Evolutionary conservation across 768 basidiomycete genomes (phyloP).

Genomic region (Coprinopsis sp.): DNA sequence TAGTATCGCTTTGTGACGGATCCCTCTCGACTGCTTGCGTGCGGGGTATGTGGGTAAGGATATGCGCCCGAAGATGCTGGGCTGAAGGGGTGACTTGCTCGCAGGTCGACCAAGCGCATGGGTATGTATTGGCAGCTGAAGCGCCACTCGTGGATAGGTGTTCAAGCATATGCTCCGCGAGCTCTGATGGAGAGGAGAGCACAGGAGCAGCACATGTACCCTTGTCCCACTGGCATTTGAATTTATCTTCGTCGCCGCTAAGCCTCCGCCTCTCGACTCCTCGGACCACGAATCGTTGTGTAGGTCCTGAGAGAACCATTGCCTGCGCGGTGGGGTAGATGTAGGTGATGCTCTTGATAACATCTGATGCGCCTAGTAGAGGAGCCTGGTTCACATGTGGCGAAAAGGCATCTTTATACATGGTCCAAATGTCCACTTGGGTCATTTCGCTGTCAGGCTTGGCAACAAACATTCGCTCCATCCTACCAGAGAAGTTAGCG

Average conservation of each 20-base stretch:
- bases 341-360: slow-evolving; percentile 87
- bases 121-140: slow-evolving; percentile 13
- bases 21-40: slow-evolving; percentile 51
- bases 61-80: slow-evolving; percentile 55
- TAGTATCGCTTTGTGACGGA: slow-evolving; percentile 67
- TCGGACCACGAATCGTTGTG: slow-evolving; percentile 80
- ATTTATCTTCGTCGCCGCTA: slow-evolving; percentile 50
- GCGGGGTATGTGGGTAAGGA: slow-evolving; percentile 72
- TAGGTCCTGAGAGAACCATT: slow-evolving; percentile 72
- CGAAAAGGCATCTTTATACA: slow-evolving; percentile 82
- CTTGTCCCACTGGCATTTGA: slow-evolving; percentile 75
- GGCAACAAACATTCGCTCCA: slow-evolving; percentile 82
- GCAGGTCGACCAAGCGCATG: slow-evolving; percentile 77
- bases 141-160: slow-evolving; percentile 33
- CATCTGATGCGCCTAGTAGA: slow-evolving; percentile 81
- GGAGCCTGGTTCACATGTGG: slow-evolving; percentile 52
- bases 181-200: slow-evolving; percentile 50
- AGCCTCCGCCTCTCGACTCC: slow-evolving; percentile 74
- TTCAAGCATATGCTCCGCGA: slow-evolving; percentile 69
- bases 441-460: slow-evolving; percentile 78
- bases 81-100: slow-evolving; percentile 41
- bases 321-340: slow-evolving; percentile 86
- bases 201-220: slow-evolving; percentile 46
- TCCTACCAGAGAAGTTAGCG: slow-evolving; percentile 47
- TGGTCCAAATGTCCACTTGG: slow-evolving; percentile 93